phyloP scores from a whole-genome alignment of 768 basidiomycete species.

The Neoboletus magnificus region DNA sequence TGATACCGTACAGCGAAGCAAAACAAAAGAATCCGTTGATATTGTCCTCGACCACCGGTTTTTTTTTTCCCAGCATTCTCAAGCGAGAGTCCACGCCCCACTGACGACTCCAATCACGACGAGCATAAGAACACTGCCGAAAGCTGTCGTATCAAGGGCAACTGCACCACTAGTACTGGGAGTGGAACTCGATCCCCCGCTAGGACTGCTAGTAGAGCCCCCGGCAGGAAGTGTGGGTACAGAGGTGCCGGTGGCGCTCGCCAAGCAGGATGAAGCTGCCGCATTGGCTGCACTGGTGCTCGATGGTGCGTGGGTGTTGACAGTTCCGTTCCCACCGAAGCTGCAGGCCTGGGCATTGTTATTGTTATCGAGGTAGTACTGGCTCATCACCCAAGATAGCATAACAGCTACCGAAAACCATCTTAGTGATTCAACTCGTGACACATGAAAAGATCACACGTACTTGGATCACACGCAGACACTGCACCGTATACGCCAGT shows the following conservation, averaged over 20 bases:
- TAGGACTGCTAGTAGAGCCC: slow-evolving; percentile 16
- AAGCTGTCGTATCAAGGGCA: slow-evolving; percentile 30
- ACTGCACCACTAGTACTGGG: slow-evolving; percentile 22
- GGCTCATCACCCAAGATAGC: slow-evolving; percentile 78
- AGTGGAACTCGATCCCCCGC: slow-evolving; percentile 23
- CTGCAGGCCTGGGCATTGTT: slow-evolving; percentile 62
- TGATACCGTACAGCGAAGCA: background rate
- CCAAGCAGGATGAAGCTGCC: slow-evolving; percentile 64
- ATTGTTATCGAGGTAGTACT: slow-evolving; percentile 66
- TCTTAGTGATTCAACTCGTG: background rate
- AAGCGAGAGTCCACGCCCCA: slow-evolving; percentile 42
- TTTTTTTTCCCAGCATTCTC: background rate
- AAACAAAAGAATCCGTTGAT: slow-evolving; percentile 3
- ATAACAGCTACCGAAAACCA: slow-evolving; percentile 53
- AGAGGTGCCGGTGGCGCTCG: slow-evolving; percentile 61
- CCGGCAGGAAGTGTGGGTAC: slow-evolving; percentile 51
- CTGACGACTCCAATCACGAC: slow-evolving; percentile 38
- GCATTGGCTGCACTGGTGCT: slow-evolving; percentile 46
- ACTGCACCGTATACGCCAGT: slow-evolving; percentile 75
- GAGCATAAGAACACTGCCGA: slow-evolving; percentile 38
- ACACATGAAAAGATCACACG: slow-evolving; percentile 22
- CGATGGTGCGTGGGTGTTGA: slow-evolving; percentile 56
- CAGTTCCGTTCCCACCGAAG: slow-evolving; percentile 82
- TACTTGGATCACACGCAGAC: slow-evolving; percentile 78
- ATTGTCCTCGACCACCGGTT: background rate